A percentile compares a stretch with the other conserved stretches of the same genome.
These are phyloP conservation scores for Penicillium fuscoglaucum DNA, from an alignment of 2,329 filamentous ascomycete species.

Conservation along the genomic window DNA sequence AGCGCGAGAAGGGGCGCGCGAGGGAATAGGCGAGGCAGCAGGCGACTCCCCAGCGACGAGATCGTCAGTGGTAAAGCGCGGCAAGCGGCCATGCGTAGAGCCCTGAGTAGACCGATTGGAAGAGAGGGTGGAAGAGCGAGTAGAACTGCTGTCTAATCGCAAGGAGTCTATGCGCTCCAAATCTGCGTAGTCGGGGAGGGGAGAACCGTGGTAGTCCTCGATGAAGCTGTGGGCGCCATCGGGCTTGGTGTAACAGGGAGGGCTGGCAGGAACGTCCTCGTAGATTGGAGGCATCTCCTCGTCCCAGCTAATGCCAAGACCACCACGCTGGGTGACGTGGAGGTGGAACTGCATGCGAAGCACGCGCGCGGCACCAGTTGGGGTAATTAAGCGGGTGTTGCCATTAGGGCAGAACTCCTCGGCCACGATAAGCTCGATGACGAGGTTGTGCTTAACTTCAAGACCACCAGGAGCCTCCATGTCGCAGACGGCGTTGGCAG, in stretches of 20 bases:
- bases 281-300: constrained; percentile 94
- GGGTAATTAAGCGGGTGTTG: constrained; percentile 72
- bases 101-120: constrained; percentile 20
- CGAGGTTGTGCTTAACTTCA: constrained; percentile 77
- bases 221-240: constrained; percentile 44
- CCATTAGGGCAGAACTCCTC: constrained; percentile 78
- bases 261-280: constrained; percentile 84
- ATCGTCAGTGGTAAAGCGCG: constrained; percentile 37
- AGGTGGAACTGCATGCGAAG: constrained; percentile 89
- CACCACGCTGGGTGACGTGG: constrained; percentile 76
- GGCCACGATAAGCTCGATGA: constrained; percentile 90
- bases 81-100: constrained; percentile 20
- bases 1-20: constrained; percentile 20
- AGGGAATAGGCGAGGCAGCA: constrained; percentile 19
- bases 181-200: constrained; percentile 48
- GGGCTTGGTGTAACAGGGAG: constrained; percentile 64
- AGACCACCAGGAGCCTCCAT: constrained; percentile 72
- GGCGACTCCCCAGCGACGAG: constrained; percentile 25
- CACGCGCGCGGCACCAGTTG: constrained; percentile 86
- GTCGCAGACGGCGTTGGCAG: constrained; percentile 71
- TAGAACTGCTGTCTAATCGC: constrained; percentile 35
- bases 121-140: constrained; percentile 34
- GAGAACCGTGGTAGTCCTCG: constrained; percentile 49
- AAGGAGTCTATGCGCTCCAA: constrained; percentile 47
- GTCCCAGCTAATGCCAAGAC: constrained; percentile 93